A percentile compares a stretch with the other conserved stretches of the same genome.
Evolutionary conservation across 2,329 filamentous ascomycete genomes (phyloP).

Genomic region (Xylariaceae sp.): DNA sequence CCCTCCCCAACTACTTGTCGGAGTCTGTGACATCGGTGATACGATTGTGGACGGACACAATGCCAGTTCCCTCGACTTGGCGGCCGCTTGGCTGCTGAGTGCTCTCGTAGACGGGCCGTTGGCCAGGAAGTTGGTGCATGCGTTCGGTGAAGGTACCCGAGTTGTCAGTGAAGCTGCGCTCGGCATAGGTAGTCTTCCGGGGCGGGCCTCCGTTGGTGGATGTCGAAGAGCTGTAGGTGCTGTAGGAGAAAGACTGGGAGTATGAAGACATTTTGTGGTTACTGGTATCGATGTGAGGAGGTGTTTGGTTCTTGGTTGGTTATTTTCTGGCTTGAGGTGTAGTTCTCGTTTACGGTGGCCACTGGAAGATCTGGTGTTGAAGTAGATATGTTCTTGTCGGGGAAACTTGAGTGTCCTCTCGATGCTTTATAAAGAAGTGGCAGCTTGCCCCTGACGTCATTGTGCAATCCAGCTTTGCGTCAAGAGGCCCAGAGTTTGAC

Average conservation of each 20-base stretch:
- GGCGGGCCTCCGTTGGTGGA: conserved; percentile 22
- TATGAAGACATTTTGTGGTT: conserved; percentile 6
- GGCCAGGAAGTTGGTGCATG: conserved; percentile 22
- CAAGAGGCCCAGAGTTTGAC: not conserved
- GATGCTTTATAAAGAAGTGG: too few relatives aligned
- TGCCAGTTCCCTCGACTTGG: conserved; percentile 1
- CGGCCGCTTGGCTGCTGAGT: conserved; percentile 1
- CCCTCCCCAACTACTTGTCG: conserved; percentile 13
- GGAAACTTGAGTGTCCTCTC: not conserved
- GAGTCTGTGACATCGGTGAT: conserved; percentile 25
- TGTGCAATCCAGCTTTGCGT: not conserved
- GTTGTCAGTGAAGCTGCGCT: conserved; percentile 25
- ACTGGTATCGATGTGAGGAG: not conserved
- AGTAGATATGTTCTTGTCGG: not conserved
- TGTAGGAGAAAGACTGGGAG: conserved; percentile 26
- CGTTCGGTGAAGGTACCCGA: conserved; percentile 23
- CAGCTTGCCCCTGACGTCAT: conserved; percentile 21
- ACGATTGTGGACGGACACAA: conserved; percentile 9
- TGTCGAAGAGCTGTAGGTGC: conserved; percentile 23
- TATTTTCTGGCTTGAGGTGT: not conserved
- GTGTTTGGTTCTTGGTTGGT: not conserved
- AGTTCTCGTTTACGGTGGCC: not conserved
- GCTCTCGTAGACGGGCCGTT: conserved; percentile 26
- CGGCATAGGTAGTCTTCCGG: conserved; percentile 19
- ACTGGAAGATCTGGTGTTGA: not conserved